Evolutionary conservation across 1,284 basidiomycete species (phyloP).

Genomic region (Puccinia coronata): DNA sequence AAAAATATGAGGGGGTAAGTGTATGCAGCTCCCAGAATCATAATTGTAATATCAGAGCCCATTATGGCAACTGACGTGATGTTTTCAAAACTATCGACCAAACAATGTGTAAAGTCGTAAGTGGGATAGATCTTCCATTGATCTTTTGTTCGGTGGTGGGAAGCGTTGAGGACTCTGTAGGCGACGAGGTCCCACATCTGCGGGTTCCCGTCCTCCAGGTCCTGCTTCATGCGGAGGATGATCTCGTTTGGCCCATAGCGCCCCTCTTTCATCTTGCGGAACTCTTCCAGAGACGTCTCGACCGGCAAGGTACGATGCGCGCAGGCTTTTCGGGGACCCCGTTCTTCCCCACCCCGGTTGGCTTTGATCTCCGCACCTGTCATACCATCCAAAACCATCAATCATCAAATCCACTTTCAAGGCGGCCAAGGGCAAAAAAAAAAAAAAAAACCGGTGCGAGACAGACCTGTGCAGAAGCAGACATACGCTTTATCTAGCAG

Average conservation of each 20-base stretch:
- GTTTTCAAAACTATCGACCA: constrained; percentile 98
- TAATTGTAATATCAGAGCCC: not conserved
- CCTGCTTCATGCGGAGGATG: constrained; percentile 96
- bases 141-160: constrained; percentile 89
- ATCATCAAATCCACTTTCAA: too few relatives aligned
- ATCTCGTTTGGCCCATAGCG: constrained; percentile 86
- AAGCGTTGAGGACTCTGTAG: constrained; percentile 85
- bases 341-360: constrained; percentile 78
- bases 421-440: not conserved
- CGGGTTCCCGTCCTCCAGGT: constrained; percentile 84
- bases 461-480: constrained; percentile 88
- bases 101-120: constrained; percentile 98
- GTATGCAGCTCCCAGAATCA: not conserved
- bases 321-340: constrained; percentile 82
- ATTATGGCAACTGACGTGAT: constrained; percentile 72
- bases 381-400: not conserved
- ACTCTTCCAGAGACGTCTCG: constrained; percentile 81
- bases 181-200: constrained; percentile 99
- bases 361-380: constrained; percentile 86
- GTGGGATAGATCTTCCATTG: constrained; percentile 96
- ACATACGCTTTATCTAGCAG: constrained; percentile 90
- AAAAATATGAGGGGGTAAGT: not conserved
- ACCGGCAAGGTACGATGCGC: constrained; percentile 79
- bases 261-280: constrained; percentile 89
- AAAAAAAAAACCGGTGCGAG: not conserved